Evolutionary conservation across 108 stramenopile species (phyloP), one percentile per base, ranked within the genome.

Genomic region (Nitzschia sp.): DNA sequence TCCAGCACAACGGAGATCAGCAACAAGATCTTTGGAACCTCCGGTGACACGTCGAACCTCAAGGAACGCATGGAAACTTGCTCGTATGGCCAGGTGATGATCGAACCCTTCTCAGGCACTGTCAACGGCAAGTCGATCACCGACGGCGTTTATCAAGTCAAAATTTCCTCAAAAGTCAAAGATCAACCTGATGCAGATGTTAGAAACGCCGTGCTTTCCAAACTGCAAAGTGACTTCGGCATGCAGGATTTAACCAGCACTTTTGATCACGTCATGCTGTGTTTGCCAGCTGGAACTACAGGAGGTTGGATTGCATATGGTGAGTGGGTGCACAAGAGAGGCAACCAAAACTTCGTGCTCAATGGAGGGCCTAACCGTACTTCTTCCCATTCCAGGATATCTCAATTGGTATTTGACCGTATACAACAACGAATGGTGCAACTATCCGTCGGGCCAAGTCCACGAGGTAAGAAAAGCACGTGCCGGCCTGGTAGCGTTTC

Each of bases 401-500:
- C 68, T 85, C 26, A 77, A 82, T 61, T 34, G 35, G 11, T 82
- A 67, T 67, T 42, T 71, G n/a, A 76, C 78, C 9, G 84, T 87
- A 21, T 90, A 77, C 75, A 85, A 76, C 57, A 54, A 90, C 57
- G 21, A 79, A 1, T 82, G 80, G 82, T 90, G 89, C 63, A 65
- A 58, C 32, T 82, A 77, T 34, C 21, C 72, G 4, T 70, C 74
- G 0, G 35, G 46, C 32, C 80, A 82, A 49, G 72, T 83, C 66
- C 84, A 85, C 58, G 87, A 85, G n/a, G 45, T 46, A 46, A 46
- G 45, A 13, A 46, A 13, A 13, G 9, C 17, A 13, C 13, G 13
- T 46, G 9, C 13, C 45, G 45, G 45, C 17, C 17, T 46, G 45
- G 17, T 13, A 13, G 13, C 9, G 17, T 46, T 9, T 46, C 13